These are phyloP conservation scores for Boletellus sp. DNA, from an alignment of 768 basidiomycete genomes.

Conservation along the genomic window DNA sequence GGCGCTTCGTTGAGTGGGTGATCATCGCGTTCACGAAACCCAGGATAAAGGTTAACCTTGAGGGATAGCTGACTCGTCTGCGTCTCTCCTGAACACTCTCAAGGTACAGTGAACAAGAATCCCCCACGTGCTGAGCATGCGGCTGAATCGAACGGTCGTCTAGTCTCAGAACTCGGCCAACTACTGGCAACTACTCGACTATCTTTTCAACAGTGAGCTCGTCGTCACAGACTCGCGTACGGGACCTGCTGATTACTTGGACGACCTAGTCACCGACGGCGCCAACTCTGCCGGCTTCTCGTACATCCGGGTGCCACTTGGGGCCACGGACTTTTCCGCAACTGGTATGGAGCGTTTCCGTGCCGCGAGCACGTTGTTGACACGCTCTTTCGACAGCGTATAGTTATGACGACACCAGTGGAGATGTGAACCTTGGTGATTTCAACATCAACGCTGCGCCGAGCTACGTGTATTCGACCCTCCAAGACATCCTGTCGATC, in stretches of 20 bases:
- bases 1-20: constrained; percentile 60
- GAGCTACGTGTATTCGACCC: constrained; percentile 57
- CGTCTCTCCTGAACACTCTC: constrained; percentile 53
- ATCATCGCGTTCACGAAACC: not conserved
- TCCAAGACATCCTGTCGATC: constrained; percentile 59
- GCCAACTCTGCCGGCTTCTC: constrained; percentile 63
- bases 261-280: constrained; percentile 48
- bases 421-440: constrained; percentile 53
- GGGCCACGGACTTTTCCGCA: constrained; percentile 71
- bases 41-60: constrained; percentile 1
- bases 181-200: constrained; percentile 56
- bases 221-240: not conserved
- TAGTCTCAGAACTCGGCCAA: constrained; percentile 49
- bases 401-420: constrained; percentile 59
- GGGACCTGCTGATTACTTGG: not conserved
- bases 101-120: constrained; percentile 44
- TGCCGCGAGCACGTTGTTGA: constrained; percentile 2
- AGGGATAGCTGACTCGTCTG: constrained; percentile 65
- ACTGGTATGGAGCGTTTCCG: constrained; percentile 35
- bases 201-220: constrained; percentile 48
- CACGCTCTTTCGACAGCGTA: constrained; percentile 41
- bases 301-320: constrained; percentile 66
- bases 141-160: not conserved
- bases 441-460: constrained; percentile 61
- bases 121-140: not conserved